A percentile compares a stretch with the other conserved stretches of the same genome.
Evolutionary conservation across 1,139 yeast genomes (phyloP).

Genomic region (Suhomyces chickasaworum): DNA sequence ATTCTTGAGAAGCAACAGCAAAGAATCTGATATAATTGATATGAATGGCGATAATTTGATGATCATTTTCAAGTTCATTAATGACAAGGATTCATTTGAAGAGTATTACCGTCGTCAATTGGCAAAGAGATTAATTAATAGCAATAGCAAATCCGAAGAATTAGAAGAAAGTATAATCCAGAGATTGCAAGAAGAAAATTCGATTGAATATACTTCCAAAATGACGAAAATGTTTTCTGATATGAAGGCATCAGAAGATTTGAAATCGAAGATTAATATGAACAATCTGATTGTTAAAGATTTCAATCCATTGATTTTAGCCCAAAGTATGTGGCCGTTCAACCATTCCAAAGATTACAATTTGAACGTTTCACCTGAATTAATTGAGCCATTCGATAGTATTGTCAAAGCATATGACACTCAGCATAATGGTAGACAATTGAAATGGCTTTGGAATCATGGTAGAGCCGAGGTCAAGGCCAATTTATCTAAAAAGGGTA

Average conservation of each 20-base stretch:
- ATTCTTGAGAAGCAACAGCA: slow-evolving; percentile 71
- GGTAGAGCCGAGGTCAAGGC: slow-evolving; percentile 93
- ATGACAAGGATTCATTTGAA: slow-evolving; percentile 95
- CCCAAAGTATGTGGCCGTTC: slow-evolving; percentile 91
- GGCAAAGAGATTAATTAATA: slow-evolving; percentile 85
- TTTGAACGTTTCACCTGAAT: slow-evolving; percentile 51
- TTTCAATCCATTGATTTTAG: slow-evolving; percentile 76
- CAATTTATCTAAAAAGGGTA: slow-evolving; percentile 79
- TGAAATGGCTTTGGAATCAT: slow-evolving; percentile 95
- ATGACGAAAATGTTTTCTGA: slow-evolving; percentile 97
- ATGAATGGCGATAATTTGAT: slow-evolving; percentile 84
- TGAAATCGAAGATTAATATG: slow-evolving; percentile 63
- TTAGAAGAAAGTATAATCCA: slow-evolving; percentile 88
- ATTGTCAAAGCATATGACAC: slow-evolving; percentile 69
- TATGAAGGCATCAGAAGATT: slow-evolving; percentile 81
- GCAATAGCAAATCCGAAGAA: slow-evolving; percentile 78
- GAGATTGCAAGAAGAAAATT: slow-evolving; percentile 85
- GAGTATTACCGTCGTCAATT: slow-evolving; percentile 86
- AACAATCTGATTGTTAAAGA: slow-evolving; percentile 50
- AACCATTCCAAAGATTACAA: slow-evolving; percentile 46
- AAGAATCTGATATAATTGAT: slow-evolving; percentile 67
- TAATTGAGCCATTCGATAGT: slow-evolving; percentile 63
- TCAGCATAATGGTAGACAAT: slow-evolving; percentile 84
- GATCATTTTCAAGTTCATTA: slow-evolving; percentile 83
- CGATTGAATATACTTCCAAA: slow-evolving; percentile 89